These are phyloP conservation scores for Cryptococcus jaspeensis DNA, from an alignment of 1,284 basidiomycete genomes.

Conservation along the genomic window DNA sequence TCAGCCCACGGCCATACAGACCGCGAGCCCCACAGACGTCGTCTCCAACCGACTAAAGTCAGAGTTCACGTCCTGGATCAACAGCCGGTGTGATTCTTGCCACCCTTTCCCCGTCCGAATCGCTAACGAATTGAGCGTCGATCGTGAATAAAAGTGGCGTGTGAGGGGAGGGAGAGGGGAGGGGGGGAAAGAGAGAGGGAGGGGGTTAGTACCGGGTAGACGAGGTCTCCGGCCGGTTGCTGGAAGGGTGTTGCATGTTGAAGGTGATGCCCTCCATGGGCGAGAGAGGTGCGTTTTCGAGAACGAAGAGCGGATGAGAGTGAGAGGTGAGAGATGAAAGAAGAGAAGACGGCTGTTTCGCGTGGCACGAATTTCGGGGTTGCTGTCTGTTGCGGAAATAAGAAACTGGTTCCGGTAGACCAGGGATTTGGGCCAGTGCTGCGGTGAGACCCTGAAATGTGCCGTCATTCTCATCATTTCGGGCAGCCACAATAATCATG, in stretches of 20 bases:
- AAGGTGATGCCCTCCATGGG: not conserved
- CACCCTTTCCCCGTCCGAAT: conserved; percentile 48
- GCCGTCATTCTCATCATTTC: too few species aligned
- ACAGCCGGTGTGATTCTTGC: conserved; percentile 30
- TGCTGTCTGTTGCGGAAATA: too few species aligned
- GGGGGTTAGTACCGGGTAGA: not conserved
- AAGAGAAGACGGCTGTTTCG: too few species aligned
- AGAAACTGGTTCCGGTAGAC: not conserved
- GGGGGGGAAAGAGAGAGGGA: not conserved
- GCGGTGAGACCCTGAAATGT: too few species aligned
- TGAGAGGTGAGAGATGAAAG: not conserved
- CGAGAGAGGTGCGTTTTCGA: not conserved
- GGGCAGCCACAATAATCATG: not conserved
- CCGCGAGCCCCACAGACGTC: conserved; percentile 3
- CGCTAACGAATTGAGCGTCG: conserved; percentile 41
- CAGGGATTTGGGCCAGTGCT: not conserved
- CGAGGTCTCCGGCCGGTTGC: not conserved
- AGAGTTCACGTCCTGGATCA: conserved; percentile 8
- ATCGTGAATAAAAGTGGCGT: conserved; percentile 48
- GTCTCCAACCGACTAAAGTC: conserved; percentile 26
- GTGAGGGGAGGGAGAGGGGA: conserved; percentile 2
- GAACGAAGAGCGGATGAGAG: not conserved
- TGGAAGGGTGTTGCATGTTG: not conserved
- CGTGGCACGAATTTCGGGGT: not conserved
- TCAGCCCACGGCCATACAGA: conserved; percentile 2